Percentiles rank a stretch among this genome's conserved stretches.
phyloP scores from a whole-genome alignment of 169 alveolate species.

The Theileria parva region DNA sequence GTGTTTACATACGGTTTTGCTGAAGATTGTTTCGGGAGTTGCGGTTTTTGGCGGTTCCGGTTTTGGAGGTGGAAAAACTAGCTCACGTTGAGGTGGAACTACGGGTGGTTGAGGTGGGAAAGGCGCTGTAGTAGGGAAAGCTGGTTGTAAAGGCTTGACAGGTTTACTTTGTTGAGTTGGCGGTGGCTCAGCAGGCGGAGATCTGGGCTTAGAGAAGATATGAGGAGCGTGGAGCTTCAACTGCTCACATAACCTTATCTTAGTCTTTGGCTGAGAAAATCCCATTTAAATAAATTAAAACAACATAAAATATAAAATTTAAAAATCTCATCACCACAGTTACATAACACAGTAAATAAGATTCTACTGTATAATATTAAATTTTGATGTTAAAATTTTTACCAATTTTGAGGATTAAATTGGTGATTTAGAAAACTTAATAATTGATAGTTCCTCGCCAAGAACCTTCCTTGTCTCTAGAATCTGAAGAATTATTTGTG shows the following conservation, averaged over 20 bases:
- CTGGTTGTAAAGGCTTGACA: background rate
- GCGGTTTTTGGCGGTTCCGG: constrained; percentile 7
- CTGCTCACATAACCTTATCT: constrained; percentile 70
- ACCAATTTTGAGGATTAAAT: too few relatives aligned
- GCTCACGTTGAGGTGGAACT: constrained; percentile 5
- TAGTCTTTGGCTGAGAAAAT: constrained; percentile 30
- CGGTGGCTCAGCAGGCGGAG: background rate
- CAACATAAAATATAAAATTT: background rate
- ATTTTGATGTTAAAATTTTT: background rate
- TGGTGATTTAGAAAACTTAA: constrained; percentile 7
- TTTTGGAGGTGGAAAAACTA: background rate
- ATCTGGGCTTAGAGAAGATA: constrained; percentile 46
- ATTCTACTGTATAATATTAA: background rate
- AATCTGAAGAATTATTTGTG: background rate
- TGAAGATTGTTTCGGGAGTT: background rate
- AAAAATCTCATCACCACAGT: background rate
- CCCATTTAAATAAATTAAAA: background rate
- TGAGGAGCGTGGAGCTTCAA: constrained; percentile 73
- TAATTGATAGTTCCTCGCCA: constrained; percentile 40
- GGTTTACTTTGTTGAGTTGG: background rate
- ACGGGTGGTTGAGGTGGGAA: background rate
- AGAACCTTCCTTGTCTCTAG: background rate
- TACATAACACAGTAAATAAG: background rate
- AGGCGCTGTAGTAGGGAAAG: background rate
- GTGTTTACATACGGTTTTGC: constrained; percentile 2